Evolutionary conservation across 192 early-diverging fungal species (phyloP).

Genomic region (Hyaloraphidium curvatum): DNA sequence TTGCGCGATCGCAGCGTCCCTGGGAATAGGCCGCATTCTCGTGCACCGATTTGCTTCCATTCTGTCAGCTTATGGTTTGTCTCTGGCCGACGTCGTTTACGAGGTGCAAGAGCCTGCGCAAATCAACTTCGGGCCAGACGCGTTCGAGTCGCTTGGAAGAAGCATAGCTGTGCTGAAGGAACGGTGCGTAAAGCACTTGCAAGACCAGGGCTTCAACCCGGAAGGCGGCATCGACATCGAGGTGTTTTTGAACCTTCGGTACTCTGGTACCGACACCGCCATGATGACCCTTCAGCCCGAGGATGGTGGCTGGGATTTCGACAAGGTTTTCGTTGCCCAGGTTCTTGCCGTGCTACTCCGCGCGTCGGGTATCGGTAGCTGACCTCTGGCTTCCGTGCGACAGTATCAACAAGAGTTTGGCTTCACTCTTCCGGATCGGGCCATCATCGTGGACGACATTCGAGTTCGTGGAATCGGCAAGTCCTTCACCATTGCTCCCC

Average conservation of each 20-base stretch:
- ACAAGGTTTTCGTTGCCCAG: conserved; percentile 33
- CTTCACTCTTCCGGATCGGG: conserved; percentile 64
- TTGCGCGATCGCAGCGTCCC: conserved; percentile 67
- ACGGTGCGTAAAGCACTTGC: conserved; percentile 28
- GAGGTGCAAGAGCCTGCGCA: conserved; percentile 67
- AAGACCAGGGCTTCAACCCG: conserved; percentile 45
- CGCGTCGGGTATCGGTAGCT: not conserved
- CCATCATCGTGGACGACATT: conserved; percentile 75
- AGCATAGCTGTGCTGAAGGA: conserved; percentile 27
- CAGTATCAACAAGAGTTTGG: conserved; percentile 88
- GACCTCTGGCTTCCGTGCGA: too few relatives aligned
- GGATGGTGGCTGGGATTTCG: conserved; percentile 46
- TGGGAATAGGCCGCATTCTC: conserved; percentile 71
- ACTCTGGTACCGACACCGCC: conserved; percentile 79
- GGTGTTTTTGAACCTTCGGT: conserved; percentile 72
- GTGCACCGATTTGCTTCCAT: conserved; percentile 80
- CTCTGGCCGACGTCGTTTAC: conserved; percentile 76
- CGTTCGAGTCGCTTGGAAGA: conserved; percentile 22
- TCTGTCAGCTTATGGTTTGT: conserved; percentile 81
- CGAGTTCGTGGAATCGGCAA: conserved; percentile 68
- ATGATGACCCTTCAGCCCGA: conserved; percentile 69
- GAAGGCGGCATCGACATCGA: conserved; percentile 27
- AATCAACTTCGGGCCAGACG: conserved; percentile 16
- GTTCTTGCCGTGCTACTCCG: not conserved
- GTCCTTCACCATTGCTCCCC: not conserved